These are phyloP conservation scores for Gleditsia sinensis DNA, from an alignment of 306 rosid genomes.

Conservation along the genomic window DNA sequence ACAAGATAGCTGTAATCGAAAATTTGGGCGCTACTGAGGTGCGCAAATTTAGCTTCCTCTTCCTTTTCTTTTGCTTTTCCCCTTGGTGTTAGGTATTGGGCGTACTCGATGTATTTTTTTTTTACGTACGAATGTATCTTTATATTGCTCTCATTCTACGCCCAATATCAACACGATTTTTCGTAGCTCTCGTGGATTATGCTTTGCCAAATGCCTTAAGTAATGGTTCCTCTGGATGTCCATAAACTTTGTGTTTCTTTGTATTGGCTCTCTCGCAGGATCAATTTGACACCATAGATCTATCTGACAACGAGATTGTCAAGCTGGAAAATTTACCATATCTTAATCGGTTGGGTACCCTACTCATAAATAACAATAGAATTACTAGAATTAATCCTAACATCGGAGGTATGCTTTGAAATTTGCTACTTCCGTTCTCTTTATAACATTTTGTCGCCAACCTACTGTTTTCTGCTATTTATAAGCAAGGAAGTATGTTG, in stretches of 20 bases:
- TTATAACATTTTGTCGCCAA: neutral
- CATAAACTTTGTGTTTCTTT: neutral
- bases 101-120: neutral
- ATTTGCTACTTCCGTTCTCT: neutral
- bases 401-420: conserved; percentile 69
- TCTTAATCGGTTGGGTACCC: conserved; percentile 89
- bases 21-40: conserved; percentile 99
- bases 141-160: neutral
- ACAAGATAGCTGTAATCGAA: conserved; percentile 85
- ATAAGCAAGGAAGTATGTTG: neutral
- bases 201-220: neutral
- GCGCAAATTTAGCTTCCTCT: neutral
- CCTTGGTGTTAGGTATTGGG: neutral
- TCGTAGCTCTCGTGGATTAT: neutral
- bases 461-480: neutral
- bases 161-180: neutral
- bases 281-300: conserved; percentile 91
- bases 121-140: neutral
- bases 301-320: conserved; percentile 95
- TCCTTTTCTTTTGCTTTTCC: neutral
- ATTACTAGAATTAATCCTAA: conserved; percentile 86
- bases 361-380: conserved; percentile 83
- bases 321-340: conserved; percentile 85
- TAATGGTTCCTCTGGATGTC: neutral
- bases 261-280: conserved; percentile 56